phyloP scores from a whole-genome alignment of 176 grass and related monocot genomes.

The Carex pumila region DNA sequence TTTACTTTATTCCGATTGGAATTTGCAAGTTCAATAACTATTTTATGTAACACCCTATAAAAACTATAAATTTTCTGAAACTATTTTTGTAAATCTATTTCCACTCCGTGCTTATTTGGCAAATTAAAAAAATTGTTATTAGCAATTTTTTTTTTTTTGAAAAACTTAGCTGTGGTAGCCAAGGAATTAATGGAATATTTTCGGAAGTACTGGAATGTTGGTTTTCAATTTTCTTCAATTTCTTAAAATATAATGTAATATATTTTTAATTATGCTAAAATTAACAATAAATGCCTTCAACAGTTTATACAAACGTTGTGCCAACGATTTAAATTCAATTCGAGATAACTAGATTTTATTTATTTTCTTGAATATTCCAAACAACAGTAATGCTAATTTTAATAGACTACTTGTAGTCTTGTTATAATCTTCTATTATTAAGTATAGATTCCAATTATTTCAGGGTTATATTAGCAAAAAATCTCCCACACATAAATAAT shows the following conservation, averaged over 20 bases:
- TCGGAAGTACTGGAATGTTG: not conserved
- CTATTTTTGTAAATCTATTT: not conserved
- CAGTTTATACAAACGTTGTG: not conserved
- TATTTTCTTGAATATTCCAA: not conserved
- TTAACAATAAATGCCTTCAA: not conserved
- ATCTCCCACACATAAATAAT: not conserved
- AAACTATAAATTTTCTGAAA: not conserved
- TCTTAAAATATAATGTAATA: not conserved
- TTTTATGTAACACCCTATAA: not conserved
- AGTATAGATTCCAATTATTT: not conserved
- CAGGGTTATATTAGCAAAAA: slow-evolving; percentile 10
- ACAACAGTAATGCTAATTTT: not conserved
- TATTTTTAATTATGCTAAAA: not conserved
- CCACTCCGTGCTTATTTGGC: not conserved
- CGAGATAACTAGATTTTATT: not conserved
- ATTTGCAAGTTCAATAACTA: too few species aligned
- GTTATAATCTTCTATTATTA: not conserved
- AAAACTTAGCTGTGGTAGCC: too few species aligned
- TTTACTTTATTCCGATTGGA: not conserved
- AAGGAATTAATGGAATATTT: not conserved
- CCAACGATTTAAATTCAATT: not conserved
- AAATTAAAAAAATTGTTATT: not conserved
- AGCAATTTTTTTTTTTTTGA: too few species aligned
- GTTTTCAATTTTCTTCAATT: not conserved
- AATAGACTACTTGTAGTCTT: not conserved